Conservation (phyloP, 208 protist species). For the Leishmania mexicana region DNA sequence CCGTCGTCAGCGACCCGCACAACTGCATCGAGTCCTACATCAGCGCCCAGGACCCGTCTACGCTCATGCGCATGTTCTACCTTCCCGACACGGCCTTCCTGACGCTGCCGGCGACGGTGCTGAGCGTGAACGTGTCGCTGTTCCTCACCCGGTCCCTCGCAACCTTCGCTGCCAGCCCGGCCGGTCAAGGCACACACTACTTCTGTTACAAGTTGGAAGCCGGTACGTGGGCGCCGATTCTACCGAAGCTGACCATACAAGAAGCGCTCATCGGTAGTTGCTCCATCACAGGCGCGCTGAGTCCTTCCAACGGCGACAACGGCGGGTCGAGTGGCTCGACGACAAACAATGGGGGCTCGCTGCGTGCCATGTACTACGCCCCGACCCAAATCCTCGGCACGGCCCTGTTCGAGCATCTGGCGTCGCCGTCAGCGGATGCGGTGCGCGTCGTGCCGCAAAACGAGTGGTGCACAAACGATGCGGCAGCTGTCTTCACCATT, state of each 20-base stretch:
- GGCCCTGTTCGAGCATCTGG: constrained; percentile 14
- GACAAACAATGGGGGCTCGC: constrained; percentile 18
- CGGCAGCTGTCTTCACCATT: constrained; percentile 53
- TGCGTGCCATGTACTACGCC: constrained; percentile 87
- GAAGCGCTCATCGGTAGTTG: constrained; percentile 42
- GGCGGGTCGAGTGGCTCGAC: background rate
- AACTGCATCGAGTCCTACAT: constrained; percentile 79
- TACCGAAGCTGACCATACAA: constrained; percentile 49
- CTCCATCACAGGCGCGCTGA: constrained; percentile 25
- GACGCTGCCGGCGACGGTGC: constrained; percentile 58
- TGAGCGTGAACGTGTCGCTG: constrained; percentile 31
- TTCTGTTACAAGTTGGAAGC: constrained; percentile 75
- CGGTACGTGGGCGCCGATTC: constrained; percentile 84
- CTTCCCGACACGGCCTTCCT: constrained; percentile 70
- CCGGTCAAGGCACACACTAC: constrained; percentile 44
- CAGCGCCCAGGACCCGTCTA: constrained; percentile 31
- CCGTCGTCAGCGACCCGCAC: constrained; percentile 57
- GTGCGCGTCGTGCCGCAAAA: constrained; percentile 72
- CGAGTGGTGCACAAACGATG: constrained; percentile 58
- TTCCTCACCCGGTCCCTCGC: constrained; percentile 41
- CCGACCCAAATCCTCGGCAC: constrained; percentile 49
- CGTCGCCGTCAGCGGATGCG: constrained; percentile 35
- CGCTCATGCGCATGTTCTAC: constrained; percentile 57
- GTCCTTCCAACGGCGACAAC: constrained; percentile 38
- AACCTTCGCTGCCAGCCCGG: constrained; percentile 46